Conservation (phyloP, 768 basidiomycete species). For the Mycena maculata region DNA sequence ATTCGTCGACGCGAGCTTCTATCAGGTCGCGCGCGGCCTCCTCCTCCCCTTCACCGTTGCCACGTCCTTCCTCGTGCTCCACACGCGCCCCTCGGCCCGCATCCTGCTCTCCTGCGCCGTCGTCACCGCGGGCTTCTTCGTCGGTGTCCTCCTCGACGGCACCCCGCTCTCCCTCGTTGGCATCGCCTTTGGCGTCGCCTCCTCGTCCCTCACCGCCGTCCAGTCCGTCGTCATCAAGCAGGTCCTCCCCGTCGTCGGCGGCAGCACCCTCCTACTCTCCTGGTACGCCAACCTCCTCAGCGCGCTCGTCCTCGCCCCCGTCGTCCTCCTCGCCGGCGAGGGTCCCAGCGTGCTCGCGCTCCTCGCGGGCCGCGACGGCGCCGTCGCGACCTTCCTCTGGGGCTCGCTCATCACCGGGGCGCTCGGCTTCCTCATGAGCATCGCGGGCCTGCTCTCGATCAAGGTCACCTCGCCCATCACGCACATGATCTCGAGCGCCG, state of each 20-base stretch:
- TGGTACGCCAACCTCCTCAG: slow-evolving; percentile 83
- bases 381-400: slow-evolving; percentile 59
- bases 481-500: slow-evolving; percentile 83
- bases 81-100: slow-evolving; percentile 66
- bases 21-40: slow-evolving; percentile 84
- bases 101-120: slow-evolving; percentile 73
- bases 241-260: slow-evolving; percentile 72
- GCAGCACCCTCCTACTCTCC: slow-evolving; percentile 76
- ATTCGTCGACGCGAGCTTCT: slow-evolving; percentile 81
- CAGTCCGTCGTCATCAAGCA: slow-evolving; percentile 88
- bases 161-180: slow-evolving; percentile 64
- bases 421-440: slow-evolving; percentile 80
- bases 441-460: slow-evolving; percentile 80
- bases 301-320: slow-evolving; percentile 65
- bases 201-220: slow-evolving; percentile 77
- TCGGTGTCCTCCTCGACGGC: slow-evolving; percentile 69
- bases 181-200: slow-evolving; percentile 74
- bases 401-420: slow-evolving; percentile 72
- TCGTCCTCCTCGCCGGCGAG: slow-evolving; percentile 77
- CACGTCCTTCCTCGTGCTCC: slow-evolving; percentile 72
- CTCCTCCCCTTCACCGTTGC: slow-evolving; percentile 83
- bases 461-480: slow-evolving; percentile 87
- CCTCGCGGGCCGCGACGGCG: slow-evolving; percentile 12
- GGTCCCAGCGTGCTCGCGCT: slow-evolving; percentile 34
- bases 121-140: slow-evolving; percentile 82